Evolutionary conservation across 2,329 filamentous ascomycete genomes (phyloP).

Genomic region (Salinomyces thailandicus): DNA sequence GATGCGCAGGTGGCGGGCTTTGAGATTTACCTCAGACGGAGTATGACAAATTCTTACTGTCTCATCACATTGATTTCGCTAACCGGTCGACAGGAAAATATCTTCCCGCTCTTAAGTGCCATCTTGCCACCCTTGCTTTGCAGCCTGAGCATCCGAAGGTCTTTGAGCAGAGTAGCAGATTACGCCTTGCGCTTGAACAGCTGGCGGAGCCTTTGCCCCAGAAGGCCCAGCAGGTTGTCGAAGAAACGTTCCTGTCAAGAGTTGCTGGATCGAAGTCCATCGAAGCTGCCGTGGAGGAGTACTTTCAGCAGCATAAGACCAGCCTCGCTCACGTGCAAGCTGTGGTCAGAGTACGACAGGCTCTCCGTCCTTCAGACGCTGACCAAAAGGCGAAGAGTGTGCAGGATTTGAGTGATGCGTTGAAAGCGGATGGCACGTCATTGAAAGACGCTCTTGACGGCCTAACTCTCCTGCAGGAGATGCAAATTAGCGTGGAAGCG

Average conservation of each 20-base stretch:
- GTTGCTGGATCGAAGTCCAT: slow-evolving; percentile 31
- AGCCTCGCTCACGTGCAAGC: slow-evolving; percentile 55
- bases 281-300: slow-evolving; percentile 55
- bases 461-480: slow-evolving; percentile 40
- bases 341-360: slow-evolving; percentile 48
- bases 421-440: slow-evolving; percentile 42
- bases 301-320: slow-evolving; percentile 50
- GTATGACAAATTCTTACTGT: slow-evolving; percentile 36
- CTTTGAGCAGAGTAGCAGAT: slow-evolving; percentile 62
- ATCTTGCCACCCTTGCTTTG: slow-evolving; percentile 61
- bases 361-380: slow-evolving; percentile 48
- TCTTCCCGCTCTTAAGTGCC: slow-evolving; percentile 73
- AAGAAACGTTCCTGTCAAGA: slow-evolving; percentile 50
- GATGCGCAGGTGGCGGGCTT: slow-evolving; percentile 79
- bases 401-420: slow-evolving; percentile 50
- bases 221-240: slow-evolving; percentile 59
- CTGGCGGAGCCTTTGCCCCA: slow-evolving; percentile 50
- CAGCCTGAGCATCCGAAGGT: slow-evolving; percentile 60
- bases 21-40: slow-evolving; percentile 74
- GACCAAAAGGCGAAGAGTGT: slow-evolving; percentile 47
- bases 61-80: slow-evolving; percentile 2
- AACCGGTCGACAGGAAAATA: slow-evolving; percentile 54
- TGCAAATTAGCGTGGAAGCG: slow-evolving; percentile 40
- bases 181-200: slow-evolving; percentile 39
- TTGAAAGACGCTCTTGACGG: slow-evolving; percentile 49